Conservation (phyloP, 1,139 yeast genomes). For the Blastobotrys niveus region DNA sequence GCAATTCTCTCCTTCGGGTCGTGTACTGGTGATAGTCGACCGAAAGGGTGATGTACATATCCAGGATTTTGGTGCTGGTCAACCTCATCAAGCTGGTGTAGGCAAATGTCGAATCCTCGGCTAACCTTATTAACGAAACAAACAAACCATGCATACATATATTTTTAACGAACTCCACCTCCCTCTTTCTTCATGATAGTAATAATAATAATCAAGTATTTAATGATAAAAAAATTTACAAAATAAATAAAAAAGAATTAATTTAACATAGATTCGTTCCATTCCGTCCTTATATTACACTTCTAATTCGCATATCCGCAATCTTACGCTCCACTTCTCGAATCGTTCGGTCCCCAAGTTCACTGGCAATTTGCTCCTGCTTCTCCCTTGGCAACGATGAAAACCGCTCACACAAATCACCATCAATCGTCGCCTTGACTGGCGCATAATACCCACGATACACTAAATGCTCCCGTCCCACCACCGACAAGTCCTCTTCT, state of each 20-base stretch:
- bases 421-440: constrained; percentile 70
- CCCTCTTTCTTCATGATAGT: no score
- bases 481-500: constrained; percentile 37
- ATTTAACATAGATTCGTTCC: no score
- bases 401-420: constrained; percentile 71
- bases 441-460: constrained; percentile 80
- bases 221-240: not conserved
- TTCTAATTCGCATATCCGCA: constrained; percentile 50
- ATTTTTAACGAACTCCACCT: no score
- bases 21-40: constrained; percentile 68
- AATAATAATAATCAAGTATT: constrained; percentile 2
- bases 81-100: constrained; percentile 73
- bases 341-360: constrained; percentile 48
- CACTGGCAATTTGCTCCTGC: constrained; percentile 47
- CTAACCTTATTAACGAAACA: constrained; percentile 12
- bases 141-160: no score
- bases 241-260: no score
- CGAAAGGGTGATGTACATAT: constrained; percentile 72
- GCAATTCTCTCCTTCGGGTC: constrained; percentile 73
- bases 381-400: constrained; percentile 36
- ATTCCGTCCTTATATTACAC: constrained; percentile 35
- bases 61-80: constrained; percentile 84
- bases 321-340: constrained; percentile 58
- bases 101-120: constrained; percentile 49
- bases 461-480: constrained; percentile 63